phyloP scores from a whole-genome alignment of 2,329 filamentous ascomycete species.

The Hirsutella thompsonii region DNA sequence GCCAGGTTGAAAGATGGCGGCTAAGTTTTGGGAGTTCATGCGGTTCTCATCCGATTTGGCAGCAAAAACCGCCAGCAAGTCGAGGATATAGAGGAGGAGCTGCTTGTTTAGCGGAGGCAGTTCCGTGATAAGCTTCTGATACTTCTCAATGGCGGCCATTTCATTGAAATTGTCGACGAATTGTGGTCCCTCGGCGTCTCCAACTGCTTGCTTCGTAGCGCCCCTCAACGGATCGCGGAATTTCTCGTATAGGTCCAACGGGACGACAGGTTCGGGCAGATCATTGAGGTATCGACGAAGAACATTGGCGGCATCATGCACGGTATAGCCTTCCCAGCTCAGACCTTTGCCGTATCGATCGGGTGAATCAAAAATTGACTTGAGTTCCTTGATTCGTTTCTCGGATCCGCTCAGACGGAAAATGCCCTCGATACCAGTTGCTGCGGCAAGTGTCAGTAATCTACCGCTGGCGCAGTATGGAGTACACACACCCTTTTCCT shows the following conservation, averaged over 20 bases:
- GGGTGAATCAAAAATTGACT: conserved; percentile 83
- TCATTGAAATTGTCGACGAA: conserved; percentile 52
- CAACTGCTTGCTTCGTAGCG: conserved; percentile 59
- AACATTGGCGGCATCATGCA: conserved; percentile 96
- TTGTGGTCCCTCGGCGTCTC: conserved; percentile 55
- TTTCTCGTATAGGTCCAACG: conserved; percentile 79
- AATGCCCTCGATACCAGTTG: conserved; percentile 89
- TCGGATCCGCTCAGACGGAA: conserved; percentile 93
- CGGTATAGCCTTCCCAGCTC: conserved; percentile 94
- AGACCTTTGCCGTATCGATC: conserved; percentile 93
- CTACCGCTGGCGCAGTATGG: not conserved
- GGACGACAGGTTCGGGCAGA: conserved; percentile 91
- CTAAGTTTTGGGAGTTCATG: conserved; percentile 90
- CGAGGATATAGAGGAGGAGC: conserved; percentile 86
- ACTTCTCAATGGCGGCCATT: conserved; percentile 62
- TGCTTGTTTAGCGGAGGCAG: conserved; percentile 88
- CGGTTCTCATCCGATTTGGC: conserved; percentile 94
- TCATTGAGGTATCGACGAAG: conserved; percentile 91
- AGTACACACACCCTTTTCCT: conserved; percentile 71
- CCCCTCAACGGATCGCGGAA: conserved; percentile 74
- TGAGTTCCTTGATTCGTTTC: conserved; percentile 95
- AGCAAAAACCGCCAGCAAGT: conserved; percentile 90
- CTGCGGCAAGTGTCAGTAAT: conserved; percentile 35
- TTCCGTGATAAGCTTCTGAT: conserved; percentile 85
- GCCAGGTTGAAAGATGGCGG: conserved; percentile 94